Evolutionary conservation across 2,329 filamentous ascomycete species (phyloP).

Genomic region (Spiromastix sp.): DNA sequence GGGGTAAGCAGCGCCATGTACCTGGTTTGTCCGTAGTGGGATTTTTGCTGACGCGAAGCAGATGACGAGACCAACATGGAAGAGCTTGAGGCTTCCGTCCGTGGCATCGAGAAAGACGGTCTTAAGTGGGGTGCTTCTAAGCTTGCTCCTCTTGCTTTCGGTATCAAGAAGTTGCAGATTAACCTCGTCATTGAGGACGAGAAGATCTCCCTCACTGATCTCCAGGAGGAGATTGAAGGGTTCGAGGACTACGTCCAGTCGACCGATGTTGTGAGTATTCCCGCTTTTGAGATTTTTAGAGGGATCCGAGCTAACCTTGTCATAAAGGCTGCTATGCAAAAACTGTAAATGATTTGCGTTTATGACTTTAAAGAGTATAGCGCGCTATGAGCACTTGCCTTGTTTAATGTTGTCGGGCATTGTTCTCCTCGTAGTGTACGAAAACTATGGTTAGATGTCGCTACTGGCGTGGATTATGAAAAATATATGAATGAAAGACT

Average conservation of each 20-base stretch:
- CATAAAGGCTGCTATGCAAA: conserved; percentile 65
- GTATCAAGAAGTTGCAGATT: conserved; percentile 99
- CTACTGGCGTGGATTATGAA: too few species aligned
- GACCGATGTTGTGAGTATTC: conserved; percentile 60
- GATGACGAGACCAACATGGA: conserved; percentile 93
- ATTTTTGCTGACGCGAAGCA: too few species aligned
- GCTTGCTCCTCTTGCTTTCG: conserved; percentile 83
- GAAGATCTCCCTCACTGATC: conserved; percentile 78
- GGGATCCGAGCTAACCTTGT: conserved; percentile 11
- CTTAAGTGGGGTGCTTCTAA: conserved; percentile 92
- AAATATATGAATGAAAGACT: too few species aligned
- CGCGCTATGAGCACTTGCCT: too few species aligned
- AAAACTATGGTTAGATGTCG: too few species aligned
- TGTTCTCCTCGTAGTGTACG: too few species aligned
- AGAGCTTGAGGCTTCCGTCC: conserved; percentile 69
- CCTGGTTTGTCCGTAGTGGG: too few species aligned
- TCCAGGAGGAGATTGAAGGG: conserved; percentile 75
- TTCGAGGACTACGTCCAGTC: conserved; percentile 96
- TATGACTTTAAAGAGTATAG: too few species aligned
- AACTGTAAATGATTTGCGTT: conserved; percentile 59
- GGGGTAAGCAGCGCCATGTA: conserved; percentile 84
- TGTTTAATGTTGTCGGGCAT: too few species aligned
- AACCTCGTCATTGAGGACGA: conserved; percentile 97
- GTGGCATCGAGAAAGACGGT: conserved; percentile 79
- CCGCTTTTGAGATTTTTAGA: not conserved